Evolutionary conservation across 257 asterid genomes (phyloP), one percentile per base, ranked within the genome.

Genomic region (Solanum pennellii): DNA sequence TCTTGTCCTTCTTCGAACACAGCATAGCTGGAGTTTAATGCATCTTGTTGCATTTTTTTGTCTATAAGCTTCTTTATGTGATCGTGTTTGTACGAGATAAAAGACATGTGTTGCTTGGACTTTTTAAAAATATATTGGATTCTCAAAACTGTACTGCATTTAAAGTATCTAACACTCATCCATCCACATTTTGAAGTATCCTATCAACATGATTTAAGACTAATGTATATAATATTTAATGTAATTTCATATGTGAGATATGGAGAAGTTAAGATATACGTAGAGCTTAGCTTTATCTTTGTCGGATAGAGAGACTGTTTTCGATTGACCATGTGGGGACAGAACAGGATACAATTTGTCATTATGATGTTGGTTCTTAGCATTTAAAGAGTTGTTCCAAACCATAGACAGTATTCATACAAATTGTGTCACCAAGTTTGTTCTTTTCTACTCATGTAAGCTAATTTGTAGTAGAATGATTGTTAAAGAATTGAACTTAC

Each of bases 91-190:
- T 35, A 35, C 1, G 39, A 35, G 39, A 35, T 35, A 35, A 37
- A 37, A 37, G 39, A 5, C 0, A 0, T 37, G 7, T 37, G 7
- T 37, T 37, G 39, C 0, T 37, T 37, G 1, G 7, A 37, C 1
- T 37, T 37, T 37, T 37, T 6, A 37, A 37, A 37, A 37, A 37
- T 0, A 1, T 37, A 37, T 37, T 37, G 39, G 7, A 37, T 37
- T 37, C 39, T 37, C 1, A 37, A 37, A 37, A 37, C 7, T 37
- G 7, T 37, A 37, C 7, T 37, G 7, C 39, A 5, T 37, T 37
- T 37, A 37, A 37, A 37, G 39, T 37, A 37, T 37, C 7, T 6
- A 37, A 37, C 7, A 37, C 39, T 37, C 39, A 37, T 6, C 7
- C 39, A 37, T 37, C 39, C 39, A 5, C 39, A 37, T 37, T 37